These are phyloP conservation scores for Dimocarpus longan DNA, from an alignment of 345 rosid species.

Conservation along the genomic window DNA sequence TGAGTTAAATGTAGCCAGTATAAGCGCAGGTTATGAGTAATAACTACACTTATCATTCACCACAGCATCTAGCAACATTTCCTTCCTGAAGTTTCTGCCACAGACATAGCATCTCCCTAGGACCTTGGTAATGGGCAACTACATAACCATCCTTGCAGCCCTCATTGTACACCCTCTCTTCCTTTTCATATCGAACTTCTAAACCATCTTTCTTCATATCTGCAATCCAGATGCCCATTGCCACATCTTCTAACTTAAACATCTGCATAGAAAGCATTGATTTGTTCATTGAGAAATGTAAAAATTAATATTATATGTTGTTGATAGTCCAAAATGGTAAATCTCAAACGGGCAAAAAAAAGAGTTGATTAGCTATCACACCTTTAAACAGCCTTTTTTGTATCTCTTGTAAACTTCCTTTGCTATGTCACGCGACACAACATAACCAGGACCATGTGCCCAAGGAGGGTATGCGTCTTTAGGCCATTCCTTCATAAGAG, in stretches of 20 bases:
- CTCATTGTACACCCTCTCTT: slow-evolving; percentile 61
- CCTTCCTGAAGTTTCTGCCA: slow-evolving; percentile 90
- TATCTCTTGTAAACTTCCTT: slow-evolving; percentile 57
- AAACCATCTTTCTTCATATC: slow-evolving; percentile 70
- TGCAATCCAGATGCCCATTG: slow-evolving; percentile 96
- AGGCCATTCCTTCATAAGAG: slow-evolving; percentile 70
- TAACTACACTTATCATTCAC: slow-evolving; percentile 39
- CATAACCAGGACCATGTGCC: slow-evolving; percentile 98
- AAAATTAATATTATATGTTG: background rate
- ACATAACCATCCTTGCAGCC: slow-evolving; percentile 91
- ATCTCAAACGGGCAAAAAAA: background rate
- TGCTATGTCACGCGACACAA: slow-evolving; percentile 81
- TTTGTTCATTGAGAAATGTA: background rate
- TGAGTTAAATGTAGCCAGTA: background rate
- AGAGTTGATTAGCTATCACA: slow-evolving; percentile 20
- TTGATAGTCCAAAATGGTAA: background rate
- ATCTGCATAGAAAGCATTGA: slow-evolving; percentile 47
- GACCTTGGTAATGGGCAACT: slow-evolving; percentile 96
- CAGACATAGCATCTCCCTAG: slow-evolving; percentile 85
- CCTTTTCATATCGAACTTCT: slow-evolving; percentile 64
- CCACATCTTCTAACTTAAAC: slow-evolving; percentile 98
- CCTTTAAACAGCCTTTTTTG: slow-evolving; percentile 66
- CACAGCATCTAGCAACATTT: slow-evolving; percentile 72
- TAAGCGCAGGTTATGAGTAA: background rate
- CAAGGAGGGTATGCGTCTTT: slow-evolving; percentile 82